Conservation (phyloP, 164 flowering plant genomes). For the Magnolia changhungtana region DNA sequence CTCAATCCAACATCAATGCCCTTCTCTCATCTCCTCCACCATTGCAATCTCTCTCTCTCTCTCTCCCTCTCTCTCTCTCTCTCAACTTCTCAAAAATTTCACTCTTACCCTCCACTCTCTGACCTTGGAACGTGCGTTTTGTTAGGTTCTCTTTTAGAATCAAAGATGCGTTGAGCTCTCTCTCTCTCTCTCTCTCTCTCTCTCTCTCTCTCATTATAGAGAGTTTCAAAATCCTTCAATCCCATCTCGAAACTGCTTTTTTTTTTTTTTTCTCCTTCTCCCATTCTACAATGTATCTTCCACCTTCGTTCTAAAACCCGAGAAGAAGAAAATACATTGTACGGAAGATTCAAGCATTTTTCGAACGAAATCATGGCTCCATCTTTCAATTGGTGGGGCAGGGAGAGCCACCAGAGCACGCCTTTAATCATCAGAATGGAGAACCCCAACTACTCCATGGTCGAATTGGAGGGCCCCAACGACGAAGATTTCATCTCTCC, state of each 20-base stretch:
- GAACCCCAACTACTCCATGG: conserved; percentile 85
- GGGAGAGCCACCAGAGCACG: conserved; percentile 56
- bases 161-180: no score
- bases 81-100: no score
- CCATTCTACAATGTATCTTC: not conserved
- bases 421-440: conserved; percentile 89
- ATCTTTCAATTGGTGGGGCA: conserved; percentile 63
- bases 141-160: no score
- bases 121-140: no score
- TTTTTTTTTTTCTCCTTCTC: no score
- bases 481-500: conserved; percentile 44
- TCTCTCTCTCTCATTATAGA: not conserved
- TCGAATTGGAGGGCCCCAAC: conserved; percentile 58
- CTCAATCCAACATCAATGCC: no score
- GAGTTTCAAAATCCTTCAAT: no score
- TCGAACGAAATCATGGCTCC: conserved; percentile 41
- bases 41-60: no score
- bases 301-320: not conserved
- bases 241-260: no score
- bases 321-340: not conserved
- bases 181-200: not conserved
- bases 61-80: no score
- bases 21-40: no score
- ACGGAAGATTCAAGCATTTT: not conserved
- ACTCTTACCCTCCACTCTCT: no score